Evolutionary conservation across 2,329 filamentous ascomycete species (phyloP).

Genomic region (Biscogniauxia marginata): DNA sequence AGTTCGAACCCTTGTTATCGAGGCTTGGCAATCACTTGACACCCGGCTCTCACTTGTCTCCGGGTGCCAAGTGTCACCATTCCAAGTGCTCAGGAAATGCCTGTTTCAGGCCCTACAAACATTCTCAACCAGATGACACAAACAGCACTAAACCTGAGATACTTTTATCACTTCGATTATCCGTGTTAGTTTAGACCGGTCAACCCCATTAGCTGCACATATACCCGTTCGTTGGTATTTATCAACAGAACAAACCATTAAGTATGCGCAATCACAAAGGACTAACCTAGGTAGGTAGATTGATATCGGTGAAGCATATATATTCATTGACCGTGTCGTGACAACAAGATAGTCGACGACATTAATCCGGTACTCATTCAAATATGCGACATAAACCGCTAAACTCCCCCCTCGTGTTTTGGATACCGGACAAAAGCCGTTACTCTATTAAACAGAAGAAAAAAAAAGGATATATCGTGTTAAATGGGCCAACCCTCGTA

Average conservation of each 20-base stretch:
- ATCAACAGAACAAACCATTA: no score
- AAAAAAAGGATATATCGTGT: not conserved
- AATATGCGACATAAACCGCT: constrained; percentile 14
- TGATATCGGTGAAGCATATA: constrained; percentile 4
- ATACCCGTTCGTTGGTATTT: no score
- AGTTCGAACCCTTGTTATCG: no score
- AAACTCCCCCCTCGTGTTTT: not conserved
- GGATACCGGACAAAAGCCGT: not conserved
- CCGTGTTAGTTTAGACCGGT: no score
- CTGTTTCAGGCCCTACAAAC: no score
- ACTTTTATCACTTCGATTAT: no score
- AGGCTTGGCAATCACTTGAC: not conserved
- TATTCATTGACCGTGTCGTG: constrained; percentile 18
- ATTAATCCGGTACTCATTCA: constrained; percentile 6
- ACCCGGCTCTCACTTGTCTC: not conserved
- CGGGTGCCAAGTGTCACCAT: not conserved
- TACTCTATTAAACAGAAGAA: not conserved
- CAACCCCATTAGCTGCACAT: no score
- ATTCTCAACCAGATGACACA: no score
- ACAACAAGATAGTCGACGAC: constrained; percentile 6
- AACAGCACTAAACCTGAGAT: no score
- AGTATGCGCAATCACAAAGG: no score
- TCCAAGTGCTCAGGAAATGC: no score
- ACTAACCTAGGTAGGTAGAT: no score
- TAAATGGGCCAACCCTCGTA: not conserved